Evolutionary conservation across 768 basidiomycete genomes (phyloP), one percentile per base, ranked within the genome.

Genomic region (Calvatia gigantea): DNA sequence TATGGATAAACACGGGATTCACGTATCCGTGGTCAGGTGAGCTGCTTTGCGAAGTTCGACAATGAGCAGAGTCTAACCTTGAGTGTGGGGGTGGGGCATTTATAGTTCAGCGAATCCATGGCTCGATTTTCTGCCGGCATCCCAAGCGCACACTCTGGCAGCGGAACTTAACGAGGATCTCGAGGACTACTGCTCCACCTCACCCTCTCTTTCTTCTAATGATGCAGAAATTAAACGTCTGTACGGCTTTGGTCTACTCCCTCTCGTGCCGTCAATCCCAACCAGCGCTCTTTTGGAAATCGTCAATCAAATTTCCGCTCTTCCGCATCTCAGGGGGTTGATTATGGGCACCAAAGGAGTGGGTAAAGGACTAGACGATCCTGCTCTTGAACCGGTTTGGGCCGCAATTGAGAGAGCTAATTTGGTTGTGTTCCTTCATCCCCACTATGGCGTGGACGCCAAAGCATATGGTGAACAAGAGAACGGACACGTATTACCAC

Each of bases 401-500:
- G 79, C 76, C n/a, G 87, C 88, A 14, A 78, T 94, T 37, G 83
- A 85, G 53, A 72, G 78, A 41, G 77, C 83, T 1, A 81, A 80
- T 2, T 79, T 95, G 7, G 86, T 91, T 19, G 81, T 89, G 19
- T 94, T 94, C 73, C 67, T 94, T 28, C 91, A 93, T 62, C 91
- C 91, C 6, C 92, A 94, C 67, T 94, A 94, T 65, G 89, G 90
- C 9, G 81, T 94, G 21, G 86, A 86, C 61, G 70, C 71, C n/a
- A 79, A 78, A 42, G 83, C 81, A 3, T 94, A 89, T 79, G 91
- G 91, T 1, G 78, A 84, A 53, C 82, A 75, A 57, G 80, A 85
- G 38, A 94, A 94, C 61, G 93, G 93, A 0, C 93, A 94, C 60
- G 93, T 93, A 35, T 81, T 95, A 27, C 88, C 91, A 2, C 80